phyloP scores from a whole-genome alignment of 768 basidiomycete species.

The Chalciporus piperatus region DNA sequence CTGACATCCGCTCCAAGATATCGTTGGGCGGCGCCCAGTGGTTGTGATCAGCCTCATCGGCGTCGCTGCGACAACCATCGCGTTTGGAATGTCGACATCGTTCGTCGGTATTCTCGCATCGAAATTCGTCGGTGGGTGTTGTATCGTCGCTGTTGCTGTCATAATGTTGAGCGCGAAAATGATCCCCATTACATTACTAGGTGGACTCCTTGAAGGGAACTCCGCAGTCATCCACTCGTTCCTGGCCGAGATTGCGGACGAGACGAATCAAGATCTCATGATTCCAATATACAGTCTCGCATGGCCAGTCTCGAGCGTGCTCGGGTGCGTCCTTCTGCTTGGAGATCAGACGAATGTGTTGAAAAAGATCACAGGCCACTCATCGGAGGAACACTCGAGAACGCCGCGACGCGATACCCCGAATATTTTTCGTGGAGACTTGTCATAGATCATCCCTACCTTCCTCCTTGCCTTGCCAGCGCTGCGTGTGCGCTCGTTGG shows the following conservation, averaged over 20 bases:
- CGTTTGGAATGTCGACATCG: slow-evolving; percentile 53
- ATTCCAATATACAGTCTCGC: slow-evolving; percentile 57
- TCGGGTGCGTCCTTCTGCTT: slow-evolving; percentile 39
- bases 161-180: too few relatives aligned
- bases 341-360: too few relatives aligned
- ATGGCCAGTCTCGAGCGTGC: slow-evolving; percentile 54
- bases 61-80: slow-evolving; percentile 46
- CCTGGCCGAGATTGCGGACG: slow-evolving; percentile 60
- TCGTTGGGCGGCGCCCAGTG: too few relatives aligned
- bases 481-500: slow-evolving; percentile 9
- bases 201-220: slow-evolving; percentile 63
- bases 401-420: slow-evolving; percentile 17
- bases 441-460: slow-evolving; percentile 16
- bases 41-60: slow-evolving; percentile 33
- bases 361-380: background rate
- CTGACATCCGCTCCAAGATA: too few relatives aligned
- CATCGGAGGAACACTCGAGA: slow-evolving; percentile 20
- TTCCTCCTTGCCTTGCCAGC: slow-evolving; percentile 16
- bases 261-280: slow-evolving; percentile 56
- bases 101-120: slow-evolving; percentile 46
- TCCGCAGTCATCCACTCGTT: slow-evolving; percentile 60
- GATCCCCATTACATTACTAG: slow-evolving; percentile 27
- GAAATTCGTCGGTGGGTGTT: slow-evolving; percentile 46
- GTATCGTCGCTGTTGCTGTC: too few relatives aligned
- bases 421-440: slow-evolving; percentile 9